Percentiles rank a stretch among this genome's conserved stretches.
Conservation (phyloP, 306 rosid genomes). For the Quercus cerris region DNA sequence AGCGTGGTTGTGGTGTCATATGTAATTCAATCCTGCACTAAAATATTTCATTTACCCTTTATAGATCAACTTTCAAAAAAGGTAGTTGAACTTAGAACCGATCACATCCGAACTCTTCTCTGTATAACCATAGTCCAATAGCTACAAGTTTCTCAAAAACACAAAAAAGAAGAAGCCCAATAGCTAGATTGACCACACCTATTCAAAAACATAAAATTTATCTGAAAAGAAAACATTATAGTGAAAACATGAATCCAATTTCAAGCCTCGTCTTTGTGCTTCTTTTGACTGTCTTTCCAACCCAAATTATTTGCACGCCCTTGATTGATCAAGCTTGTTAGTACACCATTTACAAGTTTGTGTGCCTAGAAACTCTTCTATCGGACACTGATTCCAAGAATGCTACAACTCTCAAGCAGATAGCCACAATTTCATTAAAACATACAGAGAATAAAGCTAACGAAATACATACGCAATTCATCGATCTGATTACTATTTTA, state of each 20-base stretch:
- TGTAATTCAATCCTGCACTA: too few species aligned
- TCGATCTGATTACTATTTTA: not conserved
- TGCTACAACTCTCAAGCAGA: not conserved
- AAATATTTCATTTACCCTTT: too few species aligned
- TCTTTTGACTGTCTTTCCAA: not conserved
- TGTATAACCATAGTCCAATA: too few species aligned
- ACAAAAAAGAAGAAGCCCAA: too few species aligned
- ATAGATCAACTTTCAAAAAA: too few species aligned
- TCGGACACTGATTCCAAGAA: not conserved
- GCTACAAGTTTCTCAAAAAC: too few species aligned
- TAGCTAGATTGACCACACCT: too few species aligned
- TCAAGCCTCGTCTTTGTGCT: not conserved
- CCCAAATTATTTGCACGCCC: not conserved
- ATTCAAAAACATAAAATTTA: too few species aligned
- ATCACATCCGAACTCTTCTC: too few species aligned
- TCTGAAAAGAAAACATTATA: too few species aligned
- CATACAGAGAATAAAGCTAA: not conserved
- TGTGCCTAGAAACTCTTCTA: not conserved
- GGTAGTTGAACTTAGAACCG: too few species aligned
- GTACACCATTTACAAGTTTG: not conserved
- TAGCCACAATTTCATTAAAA: not conserved
- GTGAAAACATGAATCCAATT: not conserved
- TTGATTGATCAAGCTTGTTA: constrained; percentile 5
- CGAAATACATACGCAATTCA: not conserved
- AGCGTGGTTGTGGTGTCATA: not conserved